phyloP scores from a whole-genome alignment of 164 flowering plant genomes.

The Amborella trichopoda region DNA sequence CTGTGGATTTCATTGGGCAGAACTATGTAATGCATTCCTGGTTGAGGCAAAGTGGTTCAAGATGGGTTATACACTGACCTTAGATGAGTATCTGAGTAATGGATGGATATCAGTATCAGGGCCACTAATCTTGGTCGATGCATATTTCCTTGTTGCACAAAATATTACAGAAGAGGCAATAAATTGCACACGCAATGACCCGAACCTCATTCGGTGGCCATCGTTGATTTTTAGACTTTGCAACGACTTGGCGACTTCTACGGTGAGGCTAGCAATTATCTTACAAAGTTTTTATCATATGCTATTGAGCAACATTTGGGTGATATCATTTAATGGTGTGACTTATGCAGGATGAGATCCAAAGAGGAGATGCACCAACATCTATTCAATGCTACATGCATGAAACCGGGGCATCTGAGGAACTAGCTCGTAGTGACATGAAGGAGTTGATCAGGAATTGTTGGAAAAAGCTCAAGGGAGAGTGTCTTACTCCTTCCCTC shows the following conservation, averaged over 20 bases:
- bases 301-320: neutral
- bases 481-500: conserved; percentile 1
- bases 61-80: conserved; percentile 18
- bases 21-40: conserved; percentile 25
- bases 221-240: conserved; percentile 22
- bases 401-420: no score
- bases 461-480: conserved; percentile 27
- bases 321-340: neutral
- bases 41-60: conserved; percentile 33
- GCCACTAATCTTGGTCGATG: conserved; percentile 8
- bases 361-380: conserved; percentile 24
- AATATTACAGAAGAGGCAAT: no score
- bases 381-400: conserved; percentile 25
- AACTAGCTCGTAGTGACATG: conserved; percentile 19
- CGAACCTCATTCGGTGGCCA: conserved; percentile 15
- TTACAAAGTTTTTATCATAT: neutral
- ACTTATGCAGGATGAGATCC: conserved; percentile 17
- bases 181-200: conserved; percentile 6
- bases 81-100: conserved; percentile 33
- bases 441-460: conserved; percentile 9
- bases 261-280: conserved; percentile 8
- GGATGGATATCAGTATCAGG: conserved; percentile 27
- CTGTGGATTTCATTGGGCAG: conserved; percentile 26
- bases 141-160: conserved; percentile 14
- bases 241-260: conserved; percentile 28